Evolutionary conservation across 192 early-diverging fungal species (phyloP).

Genomic region (Phlyctochytrium bullatum): DNA sequence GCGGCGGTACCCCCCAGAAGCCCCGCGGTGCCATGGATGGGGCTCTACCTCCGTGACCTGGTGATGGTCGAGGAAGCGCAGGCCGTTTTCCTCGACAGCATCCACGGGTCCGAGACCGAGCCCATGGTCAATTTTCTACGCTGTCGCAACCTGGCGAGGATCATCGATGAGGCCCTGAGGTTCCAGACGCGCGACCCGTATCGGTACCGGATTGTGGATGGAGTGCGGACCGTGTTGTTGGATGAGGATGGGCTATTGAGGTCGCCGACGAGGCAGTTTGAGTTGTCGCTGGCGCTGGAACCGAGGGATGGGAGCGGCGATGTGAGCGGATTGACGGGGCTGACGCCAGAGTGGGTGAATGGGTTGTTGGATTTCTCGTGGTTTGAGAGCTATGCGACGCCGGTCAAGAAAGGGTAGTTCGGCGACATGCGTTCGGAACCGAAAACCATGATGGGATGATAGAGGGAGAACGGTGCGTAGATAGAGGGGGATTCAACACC

Average conservation of each 20-base stretch:
- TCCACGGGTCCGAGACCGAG: slow-evolving; percentile 5
- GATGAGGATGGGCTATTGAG: background rate
- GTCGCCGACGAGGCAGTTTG: slow-evolving; percentile 5
- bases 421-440: no score
- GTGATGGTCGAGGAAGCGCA: slow-evolving; percentile 15
- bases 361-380: no score
- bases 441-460: no score
- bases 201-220: background rate
- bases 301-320: slow-evolving; percentile 1
- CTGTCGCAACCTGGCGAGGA: slow-evolving; percentile 10
- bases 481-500: no score
- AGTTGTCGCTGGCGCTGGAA: background rate
- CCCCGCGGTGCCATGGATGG: slow-evolving; percentile 10
- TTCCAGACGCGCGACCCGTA: slow-evolving; percentile 10
- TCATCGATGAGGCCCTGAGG: slow-evolving; percentile 9
- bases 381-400: no score
- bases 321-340: no score
- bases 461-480: no score
- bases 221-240: background rate
- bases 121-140: slow-evolving; percentile 16
- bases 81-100: background rate
- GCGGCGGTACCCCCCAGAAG: background rate
- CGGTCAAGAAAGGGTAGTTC: no score
- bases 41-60: slow-evolving; percentile 16
- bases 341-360: no score